Evolutionary conservation across 176 grass and related monocot species (phyloP).

Genomic region (Tillandsia fasciculata): DNA sequence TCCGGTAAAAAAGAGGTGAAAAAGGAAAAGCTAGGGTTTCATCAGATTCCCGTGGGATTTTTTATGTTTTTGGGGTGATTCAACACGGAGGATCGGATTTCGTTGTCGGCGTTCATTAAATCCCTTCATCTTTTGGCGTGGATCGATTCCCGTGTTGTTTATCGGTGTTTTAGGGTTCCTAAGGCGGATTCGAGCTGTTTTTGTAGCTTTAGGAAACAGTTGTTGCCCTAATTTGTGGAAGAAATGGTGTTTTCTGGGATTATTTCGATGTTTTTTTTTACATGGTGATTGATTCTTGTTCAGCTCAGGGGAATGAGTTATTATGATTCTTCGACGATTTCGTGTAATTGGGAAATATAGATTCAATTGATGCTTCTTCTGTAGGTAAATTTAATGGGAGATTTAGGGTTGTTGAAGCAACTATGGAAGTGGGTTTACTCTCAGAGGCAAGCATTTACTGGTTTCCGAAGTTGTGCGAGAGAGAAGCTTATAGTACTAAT

Average conservation of each 20-base stretch:
- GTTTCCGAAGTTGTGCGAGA: conserved; percentile 36
- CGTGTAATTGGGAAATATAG: not conserved
- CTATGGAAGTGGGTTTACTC: conserved; percentile 70
- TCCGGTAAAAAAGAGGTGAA: not conserved
- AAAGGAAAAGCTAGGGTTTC: not conserved
- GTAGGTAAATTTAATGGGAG: conserved; percentile 33
- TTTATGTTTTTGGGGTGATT: not conserved
- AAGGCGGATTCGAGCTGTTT: not conserved
- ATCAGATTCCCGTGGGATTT: not conserved
- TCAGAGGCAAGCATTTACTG: conserved; percentile 56
- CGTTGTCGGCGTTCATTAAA: not conserved
- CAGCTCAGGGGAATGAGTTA: too few species aligned
- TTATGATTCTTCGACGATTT: not conserved
- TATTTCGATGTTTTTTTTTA: too few species aligned
- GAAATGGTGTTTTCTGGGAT: too few species aligned
- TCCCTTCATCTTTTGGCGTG: too few species aligned
- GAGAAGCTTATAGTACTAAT: conserved; percentile 55
- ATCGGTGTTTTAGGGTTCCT: not conserved
- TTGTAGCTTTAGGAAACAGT: not conserved
- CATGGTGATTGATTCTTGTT: too few species aligned
- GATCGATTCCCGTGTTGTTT: too few species aligned
- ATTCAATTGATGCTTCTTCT: not conserved
- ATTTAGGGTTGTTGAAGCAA: conserved; percentile 88
- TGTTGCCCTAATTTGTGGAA: not conserved
- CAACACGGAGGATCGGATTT: not conserved